A percentile compares a stretch with the other conserved stretches of the same genome.
These are phyloP conservation scores for Solanum chilense DNA, from an alignment of 257 asterid genomes.

Conservation along the genomic window DNA sequence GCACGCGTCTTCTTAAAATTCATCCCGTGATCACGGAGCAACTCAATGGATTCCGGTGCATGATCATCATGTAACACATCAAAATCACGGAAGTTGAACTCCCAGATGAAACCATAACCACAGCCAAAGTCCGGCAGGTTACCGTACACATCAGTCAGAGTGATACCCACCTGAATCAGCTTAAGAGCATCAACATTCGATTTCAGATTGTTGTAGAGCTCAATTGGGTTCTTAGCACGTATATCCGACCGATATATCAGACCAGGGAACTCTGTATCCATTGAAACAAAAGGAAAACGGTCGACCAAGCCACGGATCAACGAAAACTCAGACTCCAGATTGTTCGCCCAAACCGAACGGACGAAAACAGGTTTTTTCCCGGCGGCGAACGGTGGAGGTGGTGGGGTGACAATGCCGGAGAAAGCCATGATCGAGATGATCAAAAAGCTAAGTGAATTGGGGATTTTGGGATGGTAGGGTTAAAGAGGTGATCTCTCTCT, in stretches of 20 bases:
- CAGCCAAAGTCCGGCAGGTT: slow-evolving; percentile 49
- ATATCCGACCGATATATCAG: slow-evolving; percentile 33
- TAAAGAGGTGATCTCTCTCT: background rate
- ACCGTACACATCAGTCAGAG: slow-evolving; percentile 53
- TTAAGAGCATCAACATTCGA: slow-evolving; percentile 60
- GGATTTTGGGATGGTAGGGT: background rate
- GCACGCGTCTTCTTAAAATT: slow-evolving; percentile 26
- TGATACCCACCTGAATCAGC: slow-evolving; percentile 74
- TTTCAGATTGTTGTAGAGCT: slow-evolving; percentile 49
- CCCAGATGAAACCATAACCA: slow-evolving; percentile 46
- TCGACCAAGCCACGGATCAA: slow-evolving; percentile 37
- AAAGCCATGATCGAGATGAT: background rate
- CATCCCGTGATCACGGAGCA: slow-evolving; percentile 56
- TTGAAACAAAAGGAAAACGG: slow-evolving; percentile 38
- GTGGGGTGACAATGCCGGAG: slow-evolving; percentile 6
- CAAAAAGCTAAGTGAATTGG: background rate
- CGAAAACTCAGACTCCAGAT: slow-evolving; percentile 38
- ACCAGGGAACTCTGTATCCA: slow-evolving; percentile 88
- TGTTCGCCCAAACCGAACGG: slow-evolving; percentile 57
- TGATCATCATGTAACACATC: slow-evolving; percentile 43
- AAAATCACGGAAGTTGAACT: slow-evolving; percentile 63
- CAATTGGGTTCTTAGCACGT: slow-evolving; percentile 26
- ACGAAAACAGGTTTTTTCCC: slow-evolving; percentile 10
- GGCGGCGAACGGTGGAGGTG: slow-evolving; percentile 3
- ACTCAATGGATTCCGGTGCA: slow-evolving; percentile 48